phyloP scores from a whole-genome alignment of 2,329 filamentous ascomycete species.

The Aspergillus aculeatinus region DNA sequence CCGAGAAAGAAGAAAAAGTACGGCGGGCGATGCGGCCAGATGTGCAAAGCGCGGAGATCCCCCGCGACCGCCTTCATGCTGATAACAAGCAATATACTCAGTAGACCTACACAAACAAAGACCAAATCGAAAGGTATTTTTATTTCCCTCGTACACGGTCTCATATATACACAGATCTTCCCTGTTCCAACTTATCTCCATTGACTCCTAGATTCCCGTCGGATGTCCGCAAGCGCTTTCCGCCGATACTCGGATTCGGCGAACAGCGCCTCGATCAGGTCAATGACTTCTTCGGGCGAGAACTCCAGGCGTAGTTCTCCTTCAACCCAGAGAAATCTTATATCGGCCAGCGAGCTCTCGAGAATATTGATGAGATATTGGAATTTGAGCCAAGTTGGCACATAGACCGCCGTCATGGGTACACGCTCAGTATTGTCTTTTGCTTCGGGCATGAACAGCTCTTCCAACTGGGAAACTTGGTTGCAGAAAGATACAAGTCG shows the following conservation, averaged over 20 bases:
- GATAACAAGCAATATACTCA: not conserved
- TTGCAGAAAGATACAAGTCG: slow-evolving; percentile 59
- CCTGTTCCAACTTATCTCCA: not conserved
- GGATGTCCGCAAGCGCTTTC: slow-evolving; percentile 59
- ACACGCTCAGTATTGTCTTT: slow-evolving; percentile 36
- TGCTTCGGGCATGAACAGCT: slow-evolving; percentile 54
- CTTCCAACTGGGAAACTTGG: slow-evolving; percentile 54
- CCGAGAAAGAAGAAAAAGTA: slow-evolving; percentile 38
- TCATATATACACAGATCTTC: slow-evolving; percentile 5
- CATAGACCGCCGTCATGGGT: slow-evolving; percentile 61
- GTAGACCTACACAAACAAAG: not conserved
- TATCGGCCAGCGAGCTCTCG: slow-evolving; percentile 62
- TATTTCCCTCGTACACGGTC: not conserved
- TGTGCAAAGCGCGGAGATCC: slow-evolving; percentile 39
- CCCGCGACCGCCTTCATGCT: slow-evolving; percentile 8
- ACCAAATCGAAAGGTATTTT: too few relatives aligned
- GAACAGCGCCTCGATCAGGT: slow-evolving; percentile 64
- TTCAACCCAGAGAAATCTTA: slow-evolving; percentile 65
- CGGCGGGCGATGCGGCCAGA: slow-evolving; percentile 42
- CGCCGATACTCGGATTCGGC: slow-evolving; percentile 61
- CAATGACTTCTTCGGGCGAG: slow-evolving; percentile 60
- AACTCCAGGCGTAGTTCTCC: slow-evolving; percentile 65
- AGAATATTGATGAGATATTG: slow-evolving; percentile 64
- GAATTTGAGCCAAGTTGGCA: slow-evolving; percentile 64
- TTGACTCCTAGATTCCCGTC: slow-evolving; percentile 32